These are phyloP conservation scores for Choiromyces venosus DNA, from an alignment of 495 filamentous ascomycete species.

Conservation along the genomic window DNA sequence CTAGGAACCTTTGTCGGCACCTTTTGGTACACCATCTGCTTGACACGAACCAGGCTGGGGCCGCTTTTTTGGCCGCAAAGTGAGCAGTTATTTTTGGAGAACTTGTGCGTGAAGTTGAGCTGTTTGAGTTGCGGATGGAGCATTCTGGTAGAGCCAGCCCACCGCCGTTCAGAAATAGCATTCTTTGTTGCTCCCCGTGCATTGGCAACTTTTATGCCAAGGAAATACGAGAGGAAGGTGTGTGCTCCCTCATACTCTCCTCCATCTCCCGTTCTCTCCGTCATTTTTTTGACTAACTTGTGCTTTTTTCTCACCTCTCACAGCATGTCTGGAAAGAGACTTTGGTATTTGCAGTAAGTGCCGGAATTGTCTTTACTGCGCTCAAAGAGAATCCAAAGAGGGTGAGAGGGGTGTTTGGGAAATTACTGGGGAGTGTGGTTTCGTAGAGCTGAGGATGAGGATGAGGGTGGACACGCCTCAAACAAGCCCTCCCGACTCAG, in stretches of 20 bases:
- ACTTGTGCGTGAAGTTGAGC: slow-evolving; percentile 67
- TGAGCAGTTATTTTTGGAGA: slow-evolving; percentile 51
- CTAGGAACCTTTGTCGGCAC: slow-evolving; percentile 73
- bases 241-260: slow-evolving; percentile 14
- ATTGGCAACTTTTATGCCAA: slow-evolving; percentile 67
- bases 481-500: background rate
- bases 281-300: slow-evolving; percentile 19
- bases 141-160: slow-evolving; percentile 64
- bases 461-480: slow-evolving; percentile 19
- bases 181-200: slow-evolving; percentile 84
- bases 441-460: slow-evolving; percentile 25
- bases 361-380: slow-evolving; percentile 69
- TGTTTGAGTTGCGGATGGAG: slow-evolving; percentile 83
- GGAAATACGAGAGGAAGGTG: slow-evolving; percentile 63
- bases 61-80: slow-evolving; percentile 55
- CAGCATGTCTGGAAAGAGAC: slow-evolving; percentile 73
- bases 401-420: slow-evolving; percentile 72
- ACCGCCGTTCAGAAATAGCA: slow-evolving; percentile 68
- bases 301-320: slow-evolving; percentile 37
- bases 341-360: slow-evolving; percentile 64
- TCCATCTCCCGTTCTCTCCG: background rate
- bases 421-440: slow-evolving; percentile 56
- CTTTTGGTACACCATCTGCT: slow-evolving; percentile 86
- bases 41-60: slow-evolving; percentile 72
- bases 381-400: slow-evolving; percentile 58